Percentiles rank a stretch among this genome's conserved stretches.
Conservation (phyloP, 768 basidiomycete species). For the Nidula microcarpa region DNA sequence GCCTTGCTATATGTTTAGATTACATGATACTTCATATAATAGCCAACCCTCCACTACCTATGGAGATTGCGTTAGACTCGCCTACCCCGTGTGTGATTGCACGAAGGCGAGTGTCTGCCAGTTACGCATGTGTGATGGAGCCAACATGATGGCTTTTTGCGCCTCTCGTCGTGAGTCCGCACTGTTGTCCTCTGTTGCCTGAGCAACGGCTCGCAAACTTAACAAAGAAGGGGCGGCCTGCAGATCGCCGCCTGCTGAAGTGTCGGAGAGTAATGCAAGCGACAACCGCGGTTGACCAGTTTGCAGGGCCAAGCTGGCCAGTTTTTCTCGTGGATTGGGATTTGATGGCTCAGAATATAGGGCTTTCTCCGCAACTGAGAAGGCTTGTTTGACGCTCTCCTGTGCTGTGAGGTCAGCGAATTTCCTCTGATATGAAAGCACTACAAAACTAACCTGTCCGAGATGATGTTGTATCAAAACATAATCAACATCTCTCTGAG, state of each 20-base stretch:
- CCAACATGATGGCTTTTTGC: constrained; percentile 63
- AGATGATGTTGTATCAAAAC: constrained; percentile 73
- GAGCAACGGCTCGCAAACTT: neutral
- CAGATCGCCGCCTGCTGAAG: constrained; percentile 11
- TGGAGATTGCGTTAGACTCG: constrained; percentile 1
- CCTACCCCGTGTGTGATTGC: constrained; percentile 15
- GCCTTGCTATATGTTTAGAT: neutral
- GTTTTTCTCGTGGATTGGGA: constrained; percentile 41
- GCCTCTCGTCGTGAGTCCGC: constrained; percentile 36
- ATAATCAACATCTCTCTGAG: constrained; percentile 63
- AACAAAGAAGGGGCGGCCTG: neutral
- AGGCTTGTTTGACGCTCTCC: constrained; percentile 47
- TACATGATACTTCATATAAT: constrained; percentile 5
- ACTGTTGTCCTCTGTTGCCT: neutral
- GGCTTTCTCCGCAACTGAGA: constrained; percentile 52
- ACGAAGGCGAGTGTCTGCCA: constrained; percentile 66
- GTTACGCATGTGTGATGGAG: constrained; percentile 45
- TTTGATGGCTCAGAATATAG: constrained; percentile 55
- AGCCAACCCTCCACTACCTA: neutral
- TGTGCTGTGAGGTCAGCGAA: constrained; percentile 13
- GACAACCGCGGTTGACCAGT: constrained; percentile 36
- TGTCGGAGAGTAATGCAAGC: constrained; percentile 37
- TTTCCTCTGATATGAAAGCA: neutral
- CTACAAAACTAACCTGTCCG: constrained; percentile 48
- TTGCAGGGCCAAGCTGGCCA: constrained; percentile 56